Base-by-base conservation (phyloP, 257 asterid species). In the Solanum corneliomulleri region DNA sequence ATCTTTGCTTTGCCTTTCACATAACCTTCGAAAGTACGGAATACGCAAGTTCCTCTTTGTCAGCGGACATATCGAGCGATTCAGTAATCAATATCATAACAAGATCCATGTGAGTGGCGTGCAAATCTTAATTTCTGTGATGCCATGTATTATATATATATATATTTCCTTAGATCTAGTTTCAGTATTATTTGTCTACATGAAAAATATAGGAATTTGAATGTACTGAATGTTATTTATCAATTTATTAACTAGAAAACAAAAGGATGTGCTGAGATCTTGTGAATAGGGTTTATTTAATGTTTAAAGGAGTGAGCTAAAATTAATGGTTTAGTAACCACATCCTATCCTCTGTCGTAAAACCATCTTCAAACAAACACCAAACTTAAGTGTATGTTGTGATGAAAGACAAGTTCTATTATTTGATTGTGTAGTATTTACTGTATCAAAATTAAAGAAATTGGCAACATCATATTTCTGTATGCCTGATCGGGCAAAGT, bases 1-100 rank as follows among this genome's bases (percentile, higher is more conserved):
- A 11, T 89, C 98, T 77, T 86, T 95, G 93, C 44, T 92, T 75
- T 94, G 98, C 91, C 89, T 93, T 74, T 94, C 98, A 0, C 98
- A 95, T 84, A 94, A 94, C 66, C 87, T 94, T 91, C 87, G 98
- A 75, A 95, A 95, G 82, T 94, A 95, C 86, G 98, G 97, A 33
- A 90, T 94, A 60, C 91, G 98, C 92, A 95, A 93, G 89, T 95
- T 95, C 85, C 93, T 95, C 82, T 95, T 95, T 90, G 98, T 95
- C 68, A 95, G 93, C 86, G 98, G 98, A 23, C 95, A 91, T 83
- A 91, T 90, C 42, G 98, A 93, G 58, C 89, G 94, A 88, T 92
- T 94, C 88, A 89, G 93, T 86, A 91, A 82, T 41, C 95, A 93
- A 78, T 95, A 95, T 80, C 90, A 89, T 31, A 90, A 90, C 88